A percentile compares a stretch with the other conserved stretches of the same genome.
These are phyloP conservation scores for Venustampulla echinocandica DNA, from an alignment of 495 filamentous ascomycete species.

Conservation along the genomic window DNA sequence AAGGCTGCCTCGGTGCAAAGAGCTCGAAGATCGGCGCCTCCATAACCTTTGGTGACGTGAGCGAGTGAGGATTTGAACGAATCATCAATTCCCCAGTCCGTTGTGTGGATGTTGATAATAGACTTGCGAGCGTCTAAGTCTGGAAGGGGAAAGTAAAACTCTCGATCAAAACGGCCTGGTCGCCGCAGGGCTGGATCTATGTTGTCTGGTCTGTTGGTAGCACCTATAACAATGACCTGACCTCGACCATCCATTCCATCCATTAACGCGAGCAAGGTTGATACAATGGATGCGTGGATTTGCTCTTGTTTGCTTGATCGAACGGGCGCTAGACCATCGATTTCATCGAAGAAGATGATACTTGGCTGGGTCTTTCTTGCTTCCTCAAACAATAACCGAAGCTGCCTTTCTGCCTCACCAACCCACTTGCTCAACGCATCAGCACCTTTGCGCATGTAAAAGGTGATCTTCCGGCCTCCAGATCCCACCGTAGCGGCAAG, in stretches of 20 bases:
- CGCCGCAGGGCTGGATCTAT: constrained; percentile 91
- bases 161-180: constrained; percentile 90
- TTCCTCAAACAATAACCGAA: constrained; percentile 90
- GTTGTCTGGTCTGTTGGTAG: constrained; percentile 94
- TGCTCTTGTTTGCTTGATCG: constrained; percentile 97
- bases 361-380: constrained; percentile 90
- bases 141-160: constrained; percentile 95
- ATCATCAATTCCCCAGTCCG: constrained; percentile 75
- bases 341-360: constrained; percentile 99
- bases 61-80: constrained; percentile 78
- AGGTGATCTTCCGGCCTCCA: constrained; percentile 86
- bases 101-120: constrained; percentile 93
- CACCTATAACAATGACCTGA: constrained; percentile 96
- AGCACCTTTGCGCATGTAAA: constrained; percentile 98
- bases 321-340: constrained; percentile 91
- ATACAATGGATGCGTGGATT: constrained; percentile 96
- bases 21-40: constrained; percentile 87
- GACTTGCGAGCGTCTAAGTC: constrained; percentile 65
- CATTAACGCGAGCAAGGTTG: constrained; percentile 91
- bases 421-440: constrained; percentile 98
- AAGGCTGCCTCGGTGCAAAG: constrained; percentile 95
- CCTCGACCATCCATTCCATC: constrained; percentile 98
- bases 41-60: constrained; percentile 87
- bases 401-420: constrained; percentile 90
- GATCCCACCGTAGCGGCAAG: constrained; percentile 69